These are phyloP conservation scores for Morella rubra DNA, from an alignment of 306 rosid genomes.

Conservation along the genomic window DNA sequence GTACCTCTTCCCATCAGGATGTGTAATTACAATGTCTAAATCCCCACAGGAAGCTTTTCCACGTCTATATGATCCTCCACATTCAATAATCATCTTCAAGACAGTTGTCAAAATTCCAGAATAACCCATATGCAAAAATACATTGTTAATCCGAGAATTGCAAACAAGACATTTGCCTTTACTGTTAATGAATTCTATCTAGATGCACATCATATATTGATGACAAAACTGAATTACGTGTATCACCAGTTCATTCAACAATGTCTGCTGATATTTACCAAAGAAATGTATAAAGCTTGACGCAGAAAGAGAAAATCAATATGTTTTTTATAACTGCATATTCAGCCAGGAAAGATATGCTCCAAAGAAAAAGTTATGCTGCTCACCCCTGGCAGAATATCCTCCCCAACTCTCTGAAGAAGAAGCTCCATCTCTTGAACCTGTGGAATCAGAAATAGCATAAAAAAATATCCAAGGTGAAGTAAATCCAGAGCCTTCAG, in stretches of 20 bases:
- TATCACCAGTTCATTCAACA: neutral
- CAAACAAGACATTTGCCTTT: slow-evolving; percentile 7
- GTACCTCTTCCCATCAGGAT: slow-evolving; percentile 89
- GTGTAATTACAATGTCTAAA: slow-evolving; percentile 83
- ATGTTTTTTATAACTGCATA: neutral
- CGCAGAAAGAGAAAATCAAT: neutral
- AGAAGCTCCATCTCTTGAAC: slow-evolving; percentile 80
- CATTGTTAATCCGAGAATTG: slow-evolving; percentile 11
- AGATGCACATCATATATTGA: slow-evolving; percentile 19
- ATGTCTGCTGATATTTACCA: neutral
- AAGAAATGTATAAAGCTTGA: neutral
- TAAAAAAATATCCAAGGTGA: slow-evolving; percentile 2
- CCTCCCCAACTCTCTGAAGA: slow-evolving; percentile 70
- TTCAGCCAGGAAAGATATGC: slow-evolving; percentile 7
- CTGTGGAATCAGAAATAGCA: slow-evolving; percentile 42
- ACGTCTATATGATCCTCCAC: slow-evolving; percentile 95
- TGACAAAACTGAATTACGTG: neutral
- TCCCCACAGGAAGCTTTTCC: slow-evolving; percentile 95
- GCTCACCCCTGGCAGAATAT: slow-evolving; percentile 79
- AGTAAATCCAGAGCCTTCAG: neutral
- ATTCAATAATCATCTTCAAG: slow-evolving; percentile 60
- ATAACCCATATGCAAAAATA: slow-evolving; percentile 11
- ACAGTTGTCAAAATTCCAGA: neutral
- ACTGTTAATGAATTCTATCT: neutral
- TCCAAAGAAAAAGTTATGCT: slow-evolving; percentile 7